phyloP scores from a whole-genome alignment of 192 early-diverging fungal species.

The Mortierella claussenii region DNA sequence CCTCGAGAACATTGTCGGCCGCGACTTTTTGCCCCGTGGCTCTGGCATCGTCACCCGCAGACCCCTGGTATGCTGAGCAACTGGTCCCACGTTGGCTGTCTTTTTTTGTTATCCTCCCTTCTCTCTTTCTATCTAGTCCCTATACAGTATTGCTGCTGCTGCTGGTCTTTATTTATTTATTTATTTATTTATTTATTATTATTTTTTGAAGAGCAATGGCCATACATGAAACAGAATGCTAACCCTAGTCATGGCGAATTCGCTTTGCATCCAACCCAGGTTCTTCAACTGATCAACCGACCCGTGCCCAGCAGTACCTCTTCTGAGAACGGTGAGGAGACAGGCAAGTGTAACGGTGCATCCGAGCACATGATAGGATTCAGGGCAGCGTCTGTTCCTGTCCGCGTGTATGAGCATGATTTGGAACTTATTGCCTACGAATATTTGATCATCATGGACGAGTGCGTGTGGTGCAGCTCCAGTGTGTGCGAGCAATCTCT shows the following conservation, averaged over 20 bases:
- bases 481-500: neutral
- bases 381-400: neutral
- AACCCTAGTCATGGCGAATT: too few species aligned
- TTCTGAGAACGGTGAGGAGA: neutral
- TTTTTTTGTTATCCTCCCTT: too few species aligned
- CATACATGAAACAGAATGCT: too few species aligned
- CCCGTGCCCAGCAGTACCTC: constrained; percentile 54
- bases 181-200: too few species aligned
- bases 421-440: neutral
- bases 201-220: too few species aligned
- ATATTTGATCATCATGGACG: neutral
- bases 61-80: constrained; percentile 75
- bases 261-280: constrained; percentile 49
- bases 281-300: constrained; percentile 97
- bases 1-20: constrained; percentile 98
- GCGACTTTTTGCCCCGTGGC: constrained; percentile 98
- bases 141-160: too few species aligned
- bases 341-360: constrained; percentile 12
- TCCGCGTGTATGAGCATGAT: neutral
- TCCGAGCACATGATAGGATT: neutral
- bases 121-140: too few species aligned
- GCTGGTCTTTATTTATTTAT: too few species aligned
- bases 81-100: too few species aligned
- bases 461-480: neutral
- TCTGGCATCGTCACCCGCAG: constrained; percentile 97